A percentile compares a stretch with the other conserved stretches of the same genome.
These are phyloP conservation scores for Plantago rigida DNA, from an alignment of 305 asterid species.

Conservation along the genomic window DNA sequence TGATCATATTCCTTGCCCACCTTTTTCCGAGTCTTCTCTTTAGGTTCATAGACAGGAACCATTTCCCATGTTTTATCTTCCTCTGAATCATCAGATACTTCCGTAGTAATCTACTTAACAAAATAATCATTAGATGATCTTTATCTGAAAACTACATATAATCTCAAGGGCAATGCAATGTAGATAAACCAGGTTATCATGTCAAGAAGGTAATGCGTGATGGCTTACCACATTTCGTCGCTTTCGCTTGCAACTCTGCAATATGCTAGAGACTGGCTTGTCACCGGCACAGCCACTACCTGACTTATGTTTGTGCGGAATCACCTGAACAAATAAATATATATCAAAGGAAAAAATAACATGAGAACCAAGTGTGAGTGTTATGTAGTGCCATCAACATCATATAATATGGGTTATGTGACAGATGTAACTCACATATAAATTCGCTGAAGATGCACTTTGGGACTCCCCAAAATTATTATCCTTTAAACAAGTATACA, in stretches of 20 bases:
- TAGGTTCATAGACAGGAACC: constrained; percentile 27
- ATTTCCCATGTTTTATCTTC: constrained; percentile 26
- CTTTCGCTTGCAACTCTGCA: constrained; percentile 32
- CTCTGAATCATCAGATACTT: constrained; percentile 28
- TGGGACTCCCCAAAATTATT: constrained; percentile 44
- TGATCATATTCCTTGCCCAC: constrained; percentile 24
- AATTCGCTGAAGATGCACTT: constrained; percentile 31
- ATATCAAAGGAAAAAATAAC: constrained; percentile 7
- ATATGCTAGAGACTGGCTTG: constrained; percentile 10
- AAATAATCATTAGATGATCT: constrained; percentile 5
- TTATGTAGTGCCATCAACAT: constrained; percentile 17
- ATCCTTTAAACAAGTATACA: constrained; percentile 36
- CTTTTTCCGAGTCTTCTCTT: constrained; percentile 30
- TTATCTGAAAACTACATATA: too few relatives aligned
- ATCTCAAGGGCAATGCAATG: too few relatives aligned
- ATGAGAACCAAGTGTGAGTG: constrained; percentile 15
- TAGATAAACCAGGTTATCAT: too few relatives aligned
- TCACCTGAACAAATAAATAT: constrained; percentile 33
- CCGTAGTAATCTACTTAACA: constrained; percentile 35
- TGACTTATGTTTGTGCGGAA: constrained; percentile 24
- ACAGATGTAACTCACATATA: constrained; percentile 38
- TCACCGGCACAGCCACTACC: constrained; percentile 22
- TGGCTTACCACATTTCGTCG: constrained; percentile 33
- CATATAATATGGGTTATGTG: background rate
- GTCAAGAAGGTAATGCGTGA: constrained; percentile 27